Percentiles rank a stretch among this genome's conserved stretches.
phyloP scores from a whole-genome alignment of 2,329 filamentous ascomycete genomes.

The Diplodia scrobiculata region DNA sequence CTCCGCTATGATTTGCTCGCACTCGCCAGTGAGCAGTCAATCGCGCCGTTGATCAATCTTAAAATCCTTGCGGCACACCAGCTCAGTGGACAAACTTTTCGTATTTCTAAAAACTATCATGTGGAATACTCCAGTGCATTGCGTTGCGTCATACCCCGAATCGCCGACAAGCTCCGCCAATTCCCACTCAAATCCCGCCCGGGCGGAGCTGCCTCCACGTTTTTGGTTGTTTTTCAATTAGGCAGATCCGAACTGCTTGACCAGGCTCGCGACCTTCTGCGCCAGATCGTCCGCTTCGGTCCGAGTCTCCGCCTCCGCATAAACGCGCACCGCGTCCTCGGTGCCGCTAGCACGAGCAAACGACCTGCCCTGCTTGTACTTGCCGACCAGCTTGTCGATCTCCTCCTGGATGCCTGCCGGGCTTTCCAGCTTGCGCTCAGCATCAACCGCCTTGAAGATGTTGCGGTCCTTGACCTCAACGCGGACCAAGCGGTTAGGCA shows the following conservation, averaged over 20 bases:
- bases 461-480: conserved; percentile 87
- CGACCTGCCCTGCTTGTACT: conserved; percentile 84
- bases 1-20: neutral
- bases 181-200: neutral
- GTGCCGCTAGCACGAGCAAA: conserved; percentile 94
- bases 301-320: conserved; percentile 87
- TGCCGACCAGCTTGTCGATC: conserved; percentile 84
- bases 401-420: conserved; percentile 78
- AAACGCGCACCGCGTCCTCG: conserved; percentile 93
- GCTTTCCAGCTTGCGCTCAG: conserved; percentile 81
- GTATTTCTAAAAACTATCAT: conserved; percentile 1
- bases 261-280: conserved; percentile 74
- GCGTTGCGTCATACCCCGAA: neutral
- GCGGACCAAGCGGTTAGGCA: conserved; percentile 91
- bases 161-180: neutral
- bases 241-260: conserved; percentile 51
- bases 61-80: neutral
- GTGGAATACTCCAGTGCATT: neutral
- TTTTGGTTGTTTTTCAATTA: neutral
- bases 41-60: neutral
- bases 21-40: neutral
- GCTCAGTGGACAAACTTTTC: conserved; percentile 9
- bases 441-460: conserved; percentile 87
- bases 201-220: neutral
- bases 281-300: conserved; percentile 90